phyloP scores from a whole-genome alignment of 1,284 basidiomycete species.

The Austroboletus niveus region DNA sequence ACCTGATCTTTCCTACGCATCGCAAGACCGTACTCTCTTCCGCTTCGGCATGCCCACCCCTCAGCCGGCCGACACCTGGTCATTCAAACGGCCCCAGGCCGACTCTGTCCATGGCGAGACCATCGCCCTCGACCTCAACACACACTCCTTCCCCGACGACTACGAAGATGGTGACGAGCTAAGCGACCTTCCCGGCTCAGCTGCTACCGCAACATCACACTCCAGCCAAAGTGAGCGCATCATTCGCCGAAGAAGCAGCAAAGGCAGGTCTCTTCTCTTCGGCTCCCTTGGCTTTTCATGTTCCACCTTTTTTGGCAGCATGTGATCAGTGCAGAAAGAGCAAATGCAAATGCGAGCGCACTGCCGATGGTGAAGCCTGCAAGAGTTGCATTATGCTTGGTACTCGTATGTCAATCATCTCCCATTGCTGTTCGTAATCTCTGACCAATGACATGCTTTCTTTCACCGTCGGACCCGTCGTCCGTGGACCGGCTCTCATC shows the following conservation, averaged over 20 bases:
- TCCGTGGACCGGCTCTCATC: slow-evolving; percentile 1
- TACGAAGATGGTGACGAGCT: slow-evolving; percentile 50
- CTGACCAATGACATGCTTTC: slow-evolving; percentile 13
- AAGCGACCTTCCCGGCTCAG: slow-evolving; percentile 34
- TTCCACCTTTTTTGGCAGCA: slow-evolving; percentile 37
- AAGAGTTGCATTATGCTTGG: slow-evolving; percentile 71
- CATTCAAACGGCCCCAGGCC: slow-evolving; percentile 15
- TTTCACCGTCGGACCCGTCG: slow-evolving; percentile 9
- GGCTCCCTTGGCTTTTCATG: slow-evolving; percentile 1
- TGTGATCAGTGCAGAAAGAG: slow-evolving; percentile 76
- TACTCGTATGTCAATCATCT: slow-evolving; percentile 49
- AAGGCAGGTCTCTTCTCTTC: slow-evolving; percentile 44
- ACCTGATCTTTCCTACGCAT: neutral
- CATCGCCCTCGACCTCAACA: slow-evolving; percentile 23
- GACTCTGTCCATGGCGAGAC: slow-evolving; percentile 2
- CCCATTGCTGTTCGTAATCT: neutral
- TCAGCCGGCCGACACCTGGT: slow-evolving; percentile 22
- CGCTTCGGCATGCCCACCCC: slow-evolving; percentile 28
- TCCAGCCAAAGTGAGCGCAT: slow-evolving; percentile 44
- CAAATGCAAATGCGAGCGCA: slow-evolving; percentile 32
- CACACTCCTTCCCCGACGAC: slow-evolving; percentile 50
- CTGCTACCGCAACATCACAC: slow-evolving; percentile 18
- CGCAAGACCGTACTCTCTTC: slow-evolving; percentile 8
- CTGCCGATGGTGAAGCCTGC: slow-evolving; percentile 32
- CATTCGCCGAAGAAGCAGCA: slow-evolving; percentile 64